These are phyloP conservation scores for Trichoderma cornu-damae DNA, from an alignment of 2,329 filamentous ascomycete genomes.

Conservation along the genomic window DNA sequence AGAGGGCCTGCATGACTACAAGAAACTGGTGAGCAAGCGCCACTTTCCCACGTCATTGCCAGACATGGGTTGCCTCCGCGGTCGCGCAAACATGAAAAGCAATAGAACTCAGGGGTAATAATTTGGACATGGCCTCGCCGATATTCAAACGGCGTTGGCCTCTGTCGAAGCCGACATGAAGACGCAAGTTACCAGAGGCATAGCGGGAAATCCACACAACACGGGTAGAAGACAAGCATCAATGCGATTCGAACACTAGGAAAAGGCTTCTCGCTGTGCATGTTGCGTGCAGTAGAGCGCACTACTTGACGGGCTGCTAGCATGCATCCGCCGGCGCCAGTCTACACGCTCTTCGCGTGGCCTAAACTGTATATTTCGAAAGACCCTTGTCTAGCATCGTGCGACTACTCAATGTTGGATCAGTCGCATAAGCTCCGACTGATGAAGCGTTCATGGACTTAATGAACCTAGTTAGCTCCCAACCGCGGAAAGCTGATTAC, in stretches of 20 bases:
- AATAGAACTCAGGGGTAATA: background rate
- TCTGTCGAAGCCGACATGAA: background rate
- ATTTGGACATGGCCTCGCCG: background rate
- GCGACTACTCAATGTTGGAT: background rate
- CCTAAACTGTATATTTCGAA: background rate
- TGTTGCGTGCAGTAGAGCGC: background rate
- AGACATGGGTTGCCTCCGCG: slow-evolving; percentile 3
- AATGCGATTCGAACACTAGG: background rate
- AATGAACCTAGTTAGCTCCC: background rate
- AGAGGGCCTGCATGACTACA: slow-evolving; percentile 3
- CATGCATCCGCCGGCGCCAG: background rate
- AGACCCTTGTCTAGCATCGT: background rate
- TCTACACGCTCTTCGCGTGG: background rate
- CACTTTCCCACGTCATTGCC: slow-evolving; percentile 8
- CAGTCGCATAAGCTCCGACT: background rate
- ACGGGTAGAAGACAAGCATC: background rate
- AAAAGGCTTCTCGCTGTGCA: background rate
- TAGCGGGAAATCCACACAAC: background rate
- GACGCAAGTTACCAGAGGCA: background rate
- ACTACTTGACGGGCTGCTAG: background rate
- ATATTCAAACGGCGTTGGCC: background rate
- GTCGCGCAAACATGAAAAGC: background rate
- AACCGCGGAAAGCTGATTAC: background rate
- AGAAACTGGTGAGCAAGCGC: slow-evolving; percentile 8
- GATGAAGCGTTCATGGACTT: background rate